A percentile compares a stretch with the other conserved stretches of the same genome.
Evolutionary conservation across 2,329 filamentous ascomycete species (phyloP).

Genomic region (Apiospora hydei): DNA sequence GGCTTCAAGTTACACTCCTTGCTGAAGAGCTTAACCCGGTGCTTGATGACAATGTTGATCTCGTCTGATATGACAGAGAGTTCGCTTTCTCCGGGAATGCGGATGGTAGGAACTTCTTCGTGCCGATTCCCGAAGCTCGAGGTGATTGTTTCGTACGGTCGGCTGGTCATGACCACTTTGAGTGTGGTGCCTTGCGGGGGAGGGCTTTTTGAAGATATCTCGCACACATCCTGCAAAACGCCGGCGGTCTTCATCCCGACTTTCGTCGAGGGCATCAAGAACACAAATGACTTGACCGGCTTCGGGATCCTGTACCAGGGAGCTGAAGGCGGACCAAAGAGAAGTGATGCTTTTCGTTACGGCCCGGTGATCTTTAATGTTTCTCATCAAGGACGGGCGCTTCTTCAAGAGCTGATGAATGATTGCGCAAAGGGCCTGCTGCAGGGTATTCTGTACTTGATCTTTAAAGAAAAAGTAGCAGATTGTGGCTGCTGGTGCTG

Average conservation of each 20-base stretch:
- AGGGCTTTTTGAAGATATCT: neutral
- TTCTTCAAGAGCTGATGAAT: neutral
- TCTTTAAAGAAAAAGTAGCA: constrained; percentile 5
- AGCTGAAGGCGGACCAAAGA: neutral
- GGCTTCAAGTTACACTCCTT: rapidly evolving
- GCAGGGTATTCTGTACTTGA: neutral
- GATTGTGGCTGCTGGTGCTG: neutral
- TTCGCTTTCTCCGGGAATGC: neutral
- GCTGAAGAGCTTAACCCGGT: neutral
- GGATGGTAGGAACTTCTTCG: neutral
- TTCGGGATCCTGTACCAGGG: neutral
- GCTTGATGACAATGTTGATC: neutral
- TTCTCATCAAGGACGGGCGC: neutral
- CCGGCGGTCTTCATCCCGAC: neutral
- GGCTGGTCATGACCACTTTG: neutral
- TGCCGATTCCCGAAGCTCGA: neutral
- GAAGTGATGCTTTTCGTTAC: neutral
- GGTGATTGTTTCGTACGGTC: neutral
- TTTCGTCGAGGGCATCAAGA: neutral
- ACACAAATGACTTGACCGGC: neutral
- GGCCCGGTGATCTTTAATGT: neutral
- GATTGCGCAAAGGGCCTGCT: neutral
- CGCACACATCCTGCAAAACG: neutral
- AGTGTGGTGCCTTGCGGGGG: rapidly evolving
- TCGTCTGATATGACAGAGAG: neutral